Percentiles rank a stretch among this genome's conserved stretches.
Conservation (phyloP, 2,329 filamentous ascomycete genomes). For the Thermoascus crustaceus region DNA sequence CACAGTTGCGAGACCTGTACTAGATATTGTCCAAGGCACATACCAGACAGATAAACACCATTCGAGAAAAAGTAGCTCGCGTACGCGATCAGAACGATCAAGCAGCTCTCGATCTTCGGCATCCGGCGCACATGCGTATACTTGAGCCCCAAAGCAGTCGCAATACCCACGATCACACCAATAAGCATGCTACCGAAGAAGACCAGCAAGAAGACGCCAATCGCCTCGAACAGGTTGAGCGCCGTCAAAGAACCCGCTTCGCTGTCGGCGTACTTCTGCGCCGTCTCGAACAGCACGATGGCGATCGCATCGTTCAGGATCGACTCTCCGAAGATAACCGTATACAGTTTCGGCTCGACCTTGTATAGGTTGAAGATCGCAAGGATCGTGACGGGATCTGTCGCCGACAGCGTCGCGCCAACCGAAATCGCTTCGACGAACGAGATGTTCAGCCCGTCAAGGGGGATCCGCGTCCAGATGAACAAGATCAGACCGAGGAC, state of each 20-base stretch:
- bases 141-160: constrained; percentile 80
- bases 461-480: constrained; percentile 77
- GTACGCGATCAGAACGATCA: constrained; percentile 90
- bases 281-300: constrained; percentile 97
- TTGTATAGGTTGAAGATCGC: constrained; percentile 99
- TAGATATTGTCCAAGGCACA: constrained; percentile 20
- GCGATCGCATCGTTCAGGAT: constrained; percentile 97
- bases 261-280: constrained; percentile 78
- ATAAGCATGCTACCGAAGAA: constrained; percentile 94
- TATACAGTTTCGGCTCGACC: constrained; percentile 97
- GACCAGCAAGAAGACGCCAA: constrained; percentile 87
- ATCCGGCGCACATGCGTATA: constrained; percentile 88
- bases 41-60: constrained; percentile 90
- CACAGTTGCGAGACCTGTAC: background rate
- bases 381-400: constrained; percentile 92
- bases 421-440: constrained; percentile 97
- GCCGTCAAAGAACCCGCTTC: constrained; percentile 63
- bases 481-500: constrained; percentile 84
- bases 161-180: constrained; percentile 77
- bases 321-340: constrained; percentile 96
- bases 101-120: constrained; percentile 92
- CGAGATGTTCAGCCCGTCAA: constrained; percentile 75
- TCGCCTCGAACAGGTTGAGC: constrained; percentile 78
- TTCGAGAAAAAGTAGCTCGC: constrained; percentile 98
- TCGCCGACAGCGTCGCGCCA: constrained; percentile 90